Evolutionary conservation across 495 filamentous ascomycete species (phyloP), one percentile per base, ranked within the genome.

Genomic region (Daldinia decipiens): DNA sequence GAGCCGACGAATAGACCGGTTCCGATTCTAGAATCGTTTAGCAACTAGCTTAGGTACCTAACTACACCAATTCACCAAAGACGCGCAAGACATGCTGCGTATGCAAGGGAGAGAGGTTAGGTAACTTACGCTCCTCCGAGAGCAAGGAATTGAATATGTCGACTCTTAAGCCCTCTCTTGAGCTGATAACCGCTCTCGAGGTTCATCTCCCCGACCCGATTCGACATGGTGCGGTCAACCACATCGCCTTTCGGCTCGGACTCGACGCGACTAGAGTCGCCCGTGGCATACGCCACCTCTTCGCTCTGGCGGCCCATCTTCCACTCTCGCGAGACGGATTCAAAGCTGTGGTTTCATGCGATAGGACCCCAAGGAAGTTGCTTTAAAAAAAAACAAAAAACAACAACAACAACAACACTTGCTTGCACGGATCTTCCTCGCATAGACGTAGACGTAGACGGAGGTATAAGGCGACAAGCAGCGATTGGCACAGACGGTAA

Each of bases 141-240:
- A 9, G 90, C 90, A 72, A 92, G 87, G 79, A 92, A 91, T 75
- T 92, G 89, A 50, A 92, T 81, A 62, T 92, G 89, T 40, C 90
- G 81, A 62, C 86, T 88, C 78, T 90, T 90, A 53, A 92, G 77
- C 50, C 87, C 87, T 36, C 90, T 85, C 74, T 90, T 65, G 6
- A 85, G 79, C 62, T 85, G 82, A 59, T 80, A 83, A 5, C 84
- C 83, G 5, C 82, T 83, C 71, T 87, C 84, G 40, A 89, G 77
- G 5, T 85, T 88, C 58, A 89, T 75, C 27, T 87, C 83, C 36
- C 82, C 82, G 13, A 82, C 79, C 19, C 81, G 77, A 9, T 79
- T 72, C 27, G 89, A 87, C 21, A 80, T 75, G 27, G 59, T 71
- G 60, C 80, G 76, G 26, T 87, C 76, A 59, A 83, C 81, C 5